Evolutionary conservation across 352 stramenopile species (phyloP), one percentile per base, ranked within the genome.

Genomic region (Aphanomyces cochlioides): DNA sequence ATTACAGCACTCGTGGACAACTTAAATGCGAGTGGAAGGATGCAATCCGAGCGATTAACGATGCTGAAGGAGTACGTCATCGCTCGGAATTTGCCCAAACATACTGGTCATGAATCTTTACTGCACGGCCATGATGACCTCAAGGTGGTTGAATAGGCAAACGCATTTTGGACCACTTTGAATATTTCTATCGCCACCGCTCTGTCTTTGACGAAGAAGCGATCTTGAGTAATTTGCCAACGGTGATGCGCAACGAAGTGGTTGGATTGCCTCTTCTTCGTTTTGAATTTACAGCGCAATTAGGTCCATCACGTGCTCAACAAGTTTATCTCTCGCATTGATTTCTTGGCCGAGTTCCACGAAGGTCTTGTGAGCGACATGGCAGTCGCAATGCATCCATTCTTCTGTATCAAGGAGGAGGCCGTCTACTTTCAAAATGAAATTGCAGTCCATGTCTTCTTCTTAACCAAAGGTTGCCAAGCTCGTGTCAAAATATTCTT

Each of bases 41-140:
- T 89, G 7, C 89, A 92, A 43, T 80, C 90, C 37, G 79, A 92
- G 65, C 83, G 80, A 15, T 84, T 93, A 77, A 90, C 81, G 7
- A 78, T 77, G 12, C 75, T 95, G 17, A 92, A 93, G 69, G 87
- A 95, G 71, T 95, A 93, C 58, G 85, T 95, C 38, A 85, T 90
- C 63, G 92, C 84, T 38, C 84, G 84, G n/a, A 70, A 72, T n/a
- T 81, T 94, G 72, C 84, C 84, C 4, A 86, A 82, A 47, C 78
- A 88, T 56, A 40, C 21, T 12, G 59, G 59, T 67, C 57, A 47
- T 38, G 10, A 39, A 8, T 65, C 7, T 65, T 15, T 15, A 47
- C 2, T 37, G 15, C 4, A 21, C 15, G 34, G 15, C 1, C 56
- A n/a, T n/a, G 10, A 13, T 21, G 4, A 37, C 7, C 13, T 7